Conservation (phyloP, 2,329 filamentous ascomycete genomes). For the Sordariomycetes sp. region DNA sequence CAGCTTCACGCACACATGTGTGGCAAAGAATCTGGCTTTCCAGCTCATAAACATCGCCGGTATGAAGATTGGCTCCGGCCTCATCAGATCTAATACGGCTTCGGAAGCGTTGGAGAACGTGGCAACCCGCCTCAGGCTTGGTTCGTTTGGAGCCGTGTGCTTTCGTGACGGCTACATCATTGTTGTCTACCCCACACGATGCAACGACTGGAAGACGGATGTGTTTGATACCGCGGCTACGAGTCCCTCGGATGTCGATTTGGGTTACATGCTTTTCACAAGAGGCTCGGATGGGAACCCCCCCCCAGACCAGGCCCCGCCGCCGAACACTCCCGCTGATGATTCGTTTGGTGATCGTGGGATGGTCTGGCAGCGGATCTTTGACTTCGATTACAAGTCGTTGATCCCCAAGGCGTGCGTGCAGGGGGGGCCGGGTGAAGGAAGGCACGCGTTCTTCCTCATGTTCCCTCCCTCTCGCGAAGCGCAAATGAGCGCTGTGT, state of each 20-base stretch:
- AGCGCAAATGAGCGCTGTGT: slow-evolving; percentile 24
- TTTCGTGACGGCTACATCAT: slow-evolving; percentile 18
- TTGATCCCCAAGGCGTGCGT: slow-evolving; percentile 12
- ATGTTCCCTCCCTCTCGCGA: slow-evolving; percentile 31
- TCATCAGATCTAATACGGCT: slow-evolving; percentile 5
- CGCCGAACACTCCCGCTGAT: neutral
- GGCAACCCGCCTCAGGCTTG: slow-evolving; percentile 21
- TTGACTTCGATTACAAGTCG: slow-evolving; percentile 19
- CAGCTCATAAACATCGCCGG: neutral
- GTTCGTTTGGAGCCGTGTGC: slow-evolving; percentile 23
- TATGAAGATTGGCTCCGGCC: slow-evolving; percentile 7
- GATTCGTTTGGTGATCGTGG: neutral
- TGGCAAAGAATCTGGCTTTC: slow-evolving; percentile 17
- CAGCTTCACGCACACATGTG: slow-evolving; percentile 22
- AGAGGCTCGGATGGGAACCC: slow-evolving; percentile 10
- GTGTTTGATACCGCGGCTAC: slow-evolving; percentile 9
- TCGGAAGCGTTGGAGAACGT: slow-evolving; percentile 14
- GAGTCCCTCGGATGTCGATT: slow-evolving; percentile 6
- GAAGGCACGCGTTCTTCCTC: slow-evolving; percentile 31
- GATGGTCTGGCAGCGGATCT: slow-evolving; percentile 14
- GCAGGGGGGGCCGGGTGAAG: neutral
- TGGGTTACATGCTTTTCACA: slow-evolving; percentile 27
- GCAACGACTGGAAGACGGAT: slow-evolving; percentile 19
- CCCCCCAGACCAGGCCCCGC: neutral
- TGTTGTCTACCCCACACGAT: slow-evolving; percentile 25